Percentiles rank a stretch among this genome's conserved stretches.
phyloP scores from a whole-genome alignment of 2,329 filamentous ascomycete species.

The Colletotrichum phormii region DNA sequence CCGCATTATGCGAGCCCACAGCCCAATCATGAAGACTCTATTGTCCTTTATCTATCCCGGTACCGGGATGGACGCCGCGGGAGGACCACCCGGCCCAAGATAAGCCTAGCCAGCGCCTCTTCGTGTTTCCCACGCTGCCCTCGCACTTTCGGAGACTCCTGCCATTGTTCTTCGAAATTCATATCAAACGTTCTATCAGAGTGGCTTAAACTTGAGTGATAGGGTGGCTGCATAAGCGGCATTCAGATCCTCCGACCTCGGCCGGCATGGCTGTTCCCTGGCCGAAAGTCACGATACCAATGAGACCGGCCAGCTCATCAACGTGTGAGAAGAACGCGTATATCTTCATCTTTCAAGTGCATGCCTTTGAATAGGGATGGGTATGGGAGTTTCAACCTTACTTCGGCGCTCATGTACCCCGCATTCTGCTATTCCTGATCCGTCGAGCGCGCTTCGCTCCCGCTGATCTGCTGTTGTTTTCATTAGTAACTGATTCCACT shows the following conservation, averaged over 20 bases:
- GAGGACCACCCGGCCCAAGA: constrained; percentile 1
- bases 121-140: neutral
- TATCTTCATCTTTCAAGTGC: neutral
- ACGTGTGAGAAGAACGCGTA: neutral
- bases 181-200: neutral
- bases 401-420: neutral
- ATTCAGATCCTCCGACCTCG: neutral
- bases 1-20: constrained; percentile 16
- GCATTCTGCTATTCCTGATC: constrained; percentile 1
- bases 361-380: neutral
- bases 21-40: constrained; percentile 8
- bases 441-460: neutral
- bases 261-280: neutral
- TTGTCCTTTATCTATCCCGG: constrained; percentile 16
- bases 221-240: neutral
- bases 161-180: neutral
- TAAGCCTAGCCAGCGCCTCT: constrained; percentile 3
- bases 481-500: neutral
- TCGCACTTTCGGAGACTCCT: neutral
- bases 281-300: neutral
- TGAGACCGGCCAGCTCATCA: neutral
- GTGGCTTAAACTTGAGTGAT: neutral
- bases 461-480: neutral
- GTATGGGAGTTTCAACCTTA: neutral
- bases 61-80: neutral